Evolutionary conservation across 257 asterid genomes (phyloP).

Genomic region (Capsicum pubescens): DNA sequence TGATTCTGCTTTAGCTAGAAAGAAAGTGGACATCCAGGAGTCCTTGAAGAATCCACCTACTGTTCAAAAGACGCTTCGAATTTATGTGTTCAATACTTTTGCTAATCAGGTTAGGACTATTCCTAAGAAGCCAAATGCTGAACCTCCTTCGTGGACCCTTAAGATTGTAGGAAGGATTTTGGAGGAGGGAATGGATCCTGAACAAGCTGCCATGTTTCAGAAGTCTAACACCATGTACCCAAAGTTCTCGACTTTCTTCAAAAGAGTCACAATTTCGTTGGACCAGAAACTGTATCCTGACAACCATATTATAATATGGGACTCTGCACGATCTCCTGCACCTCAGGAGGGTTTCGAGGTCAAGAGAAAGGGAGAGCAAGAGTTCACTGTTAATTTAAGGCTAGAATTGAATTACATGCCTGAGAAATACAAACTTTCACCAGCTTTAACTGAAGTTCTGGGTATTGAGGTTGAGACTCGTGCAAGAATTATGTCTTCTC

Average conservation of each 20-base stretch:
- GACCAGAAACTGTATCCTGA: conserved; percentile 92
- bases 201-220: conserved; percentile 83
- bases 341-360: conserved; percentile 99
- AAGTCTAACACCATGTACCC: conserved; percentile 75
- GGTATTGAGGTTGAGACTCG: conserved; percentile 96
- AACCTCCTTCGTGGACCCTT: conserved; percentile 96
- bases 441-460: conserved; percentile 75
- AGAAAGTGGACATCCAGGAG: conserved; percentile 96
- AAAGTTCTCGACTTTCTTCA: conserved; percentile 85
- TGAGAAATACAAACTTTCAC: conserved; percentile 83
- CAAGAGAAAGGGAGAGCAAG: conserved; percentile 94
- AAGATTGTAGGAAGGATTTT: conserved; percentile 89
- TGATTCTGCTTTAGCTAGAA: conserved; percentile 85
- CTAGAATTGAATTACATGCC: conserved; percentile 91
- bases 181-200: conserved; percentile 94
- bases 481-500: conserved; percentile 83
- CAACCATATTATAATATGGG: conserved; percentile 92
- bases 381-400: conserved; percentile 76
- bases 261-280: conserved; percentile 84
- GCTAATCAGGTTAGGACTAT: conserved; percentile 80
- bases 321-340: conserved; percentile 79
- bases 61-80: conserved; percentile 84
- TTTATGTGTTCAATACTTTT: conserved; percentile 82
- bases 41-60: conserved; percentile 77
- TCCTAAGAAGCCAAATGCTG: conserved; percentile 86